phyloP scores from a whole-genome alignment of 805 yeast species.

The Henningerozyma blattae region DNA sequence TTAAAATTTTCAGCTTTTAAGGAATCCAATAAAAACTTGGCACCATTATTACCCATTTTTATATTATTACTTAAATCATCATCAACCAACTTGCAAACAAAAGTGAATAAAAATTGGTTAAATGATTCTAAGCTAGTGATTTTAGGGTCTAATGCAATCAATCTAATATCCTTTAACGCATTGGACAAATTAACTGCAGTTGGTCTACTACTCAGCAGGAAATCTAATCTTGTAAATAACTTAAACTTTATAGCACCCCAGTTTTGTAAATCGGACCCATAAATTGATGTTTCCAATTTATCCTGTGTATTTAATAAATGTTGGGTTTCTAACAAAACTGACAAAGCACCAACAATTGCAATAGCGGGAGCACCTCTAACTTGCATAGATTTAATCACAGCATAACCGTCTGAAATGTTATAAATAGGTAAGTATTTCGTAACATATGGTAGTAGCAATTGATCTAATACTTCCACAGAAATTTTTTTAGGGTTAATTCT shows the following conservation, averaged over 20 bases:
- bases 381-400: slow-evolving; percentile 81
- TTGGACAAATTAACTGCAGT: slow-evolving; percentile 89
- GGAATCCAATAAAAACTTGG: slow-evolving; percentile 43
- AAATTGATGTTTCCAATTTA: slow-evolving; percentile 14
- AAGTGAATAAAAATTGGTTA: slow-evolving; percentile 27
- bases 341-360: slow-evolving; percentile 84
- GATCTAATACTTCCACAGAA: slow-evolving; percentile 60
- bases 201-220: slow-evolving; percentile 70
- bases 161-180: slow-evolving; percentile 36
- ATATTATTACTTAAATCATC: slow-evolving; percentile 72
- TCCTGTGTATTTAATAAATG: slow-evolving; percentile 16
- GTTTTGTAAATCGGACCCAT: slow-evolving; percentile 23
- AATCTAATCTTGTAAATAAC: slow-evolving; percentile 42
- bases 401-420: slow-evolving; percentile 63
- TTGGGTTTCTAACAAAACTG: slow-evolving; percentile 63
- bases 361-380: slow-evolving; percentile 99
- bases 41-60: slow-evolving; percentile 72
- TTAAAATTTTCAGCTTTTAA: slow-evolving; percentile 36
- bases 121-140: slow-evolving; percentile 17
- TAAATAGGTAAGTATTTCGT: slow-evolving; percentile 53
- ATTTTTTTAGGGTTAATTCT: slow-evolving; percentile 22
- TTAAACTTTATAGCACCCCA: slow-evolving; percentile 25
- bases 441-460: slow-evolving; percentile 68
- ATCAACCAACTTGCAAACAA: slow-evolving; percentile 45
- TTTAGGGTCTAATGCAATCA: slow-evolving; percentile 19